phyloP scores from a whole-genome alignment of 495 filamentous ascomycete species.

The Neurospora sp. region DNA sequence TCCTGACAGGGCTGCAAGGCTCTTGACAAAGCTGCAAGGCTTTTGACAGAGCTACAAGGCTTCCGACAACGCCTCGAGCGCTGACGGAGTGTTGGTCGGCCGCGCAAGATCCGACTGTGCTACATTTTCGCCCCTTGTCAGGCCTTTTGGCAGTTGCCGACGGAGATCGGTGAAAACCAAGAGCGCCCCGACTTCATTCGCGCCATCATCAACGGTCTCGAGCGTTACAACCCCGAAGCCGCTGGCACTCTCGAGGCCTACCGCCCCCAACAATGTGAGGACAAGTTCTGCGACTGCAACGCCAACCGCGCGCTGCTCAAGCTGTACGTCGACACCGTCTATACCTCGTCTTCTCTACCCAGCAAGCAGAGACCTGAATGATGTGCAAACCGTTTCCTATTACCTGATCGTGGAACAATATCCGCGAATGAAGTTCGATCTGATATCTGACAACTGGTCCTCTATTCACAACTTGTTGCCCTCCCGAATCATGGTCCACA shows the following conservation, averaged over 20 bases:
- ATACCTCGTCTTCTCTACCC: neutral
- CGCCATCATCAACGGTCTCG: no score
- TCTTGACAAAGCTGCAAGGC: no score
- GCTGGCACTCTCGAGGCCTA: no score
- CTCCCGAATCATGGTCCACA: neutral
- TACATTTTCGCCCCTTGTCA: neutral
- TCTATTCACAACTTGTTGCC: slow-evolving; percentile 3
- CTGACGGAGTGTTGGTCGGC: neutral
- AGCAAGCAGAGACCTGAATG: slow-evolving; percentile 29
- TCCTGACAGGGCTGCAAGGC: no score
- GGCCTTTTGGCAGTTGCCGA: neutral
- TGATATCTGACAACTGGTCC: slow-evolving; percentile 44
- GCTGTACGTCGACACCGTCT: slow-evolving; percentile 59
- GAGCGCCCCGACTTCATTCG: no score
- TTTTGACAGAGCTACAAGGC: neutral
- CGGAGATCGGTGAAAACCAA: no score
- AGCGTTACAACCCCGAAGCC: no score
- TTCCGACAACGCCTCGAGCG: neutral
- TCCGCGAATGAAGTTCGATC: slow-evolving; percentile 37
- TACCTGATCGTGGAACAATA: slow-evolving; percentile 66
- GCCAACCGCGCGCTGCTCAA: slow-evolving; percentile 96
- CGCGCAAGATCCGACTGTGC: neutral
- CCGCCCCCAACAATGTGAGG: no score
- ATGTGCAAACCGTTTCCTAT: slow-evolving; percentile 99
- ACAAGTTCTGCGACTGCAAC: neutral